Evolutionary conservation across 2,329 filamentous ascomycete genomes (phyloP), one percentile per base, ranked within the genome.

Genomic region (Diplodia corticola): DNA sequence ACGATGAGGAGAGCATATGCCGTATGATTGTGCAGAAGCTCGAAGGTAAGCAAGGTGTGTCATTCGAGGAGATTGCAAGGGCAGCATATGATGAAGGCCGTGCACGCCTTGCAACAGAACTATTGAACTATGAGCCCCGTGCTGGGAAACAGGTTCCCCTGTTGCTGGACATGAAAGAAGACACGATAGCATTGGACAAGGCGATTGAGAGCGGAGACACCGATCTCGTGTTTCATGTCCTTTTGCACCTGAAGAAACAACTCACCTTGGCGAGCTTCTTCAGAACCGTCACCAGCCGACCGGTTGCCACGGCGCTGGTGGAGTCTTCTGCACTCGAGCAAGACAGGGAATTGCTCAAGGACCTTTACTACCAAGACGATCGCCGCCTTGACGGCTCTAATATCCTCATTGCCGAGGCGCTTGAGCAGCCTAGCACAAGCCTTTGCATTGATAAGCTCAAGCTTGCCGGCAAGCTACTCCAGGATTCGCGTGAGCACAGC

Each of bases 311-410:
- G 2, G 92, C 95, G 0, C 85, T 99, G 12, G 91, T 99, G 26
- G 95, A 99, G 77, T 86, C 92, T 1, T 90, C 89, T 0, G 94
- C 95, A 0, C 83, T 85, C 60, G 88, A 91, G 60, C 90, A 96
- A 72, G 93, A 96, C 72, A 85, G 86, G 0, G 88, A 91, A 64
- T 79, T 99, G 24, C 86, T 99, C 28, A 99, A 98, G 74, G 95
- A 98, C 74, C 83, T 99, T 3, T 99, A 95, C 80, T 99, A 99
- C 76, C 95, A 98, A 79, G 95, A 98, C 73, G 95, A 99, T 76
- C 88, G 94, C 5, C 88, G 93, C 3, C 82, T 93, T 5, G 95
- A 98, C 70, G 93, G 95, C 3, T 91, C 94, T 0, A 91, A 92
- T 67, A 88, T 99, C 1, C 91, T 98, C 67, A 82, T 99, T 15